Evolutionary conservation across 164 flowering plant genomes (phyloP), one percentile per base, ranked within the genome.

Genomic region (Chimonanthus praecox): DNA sequence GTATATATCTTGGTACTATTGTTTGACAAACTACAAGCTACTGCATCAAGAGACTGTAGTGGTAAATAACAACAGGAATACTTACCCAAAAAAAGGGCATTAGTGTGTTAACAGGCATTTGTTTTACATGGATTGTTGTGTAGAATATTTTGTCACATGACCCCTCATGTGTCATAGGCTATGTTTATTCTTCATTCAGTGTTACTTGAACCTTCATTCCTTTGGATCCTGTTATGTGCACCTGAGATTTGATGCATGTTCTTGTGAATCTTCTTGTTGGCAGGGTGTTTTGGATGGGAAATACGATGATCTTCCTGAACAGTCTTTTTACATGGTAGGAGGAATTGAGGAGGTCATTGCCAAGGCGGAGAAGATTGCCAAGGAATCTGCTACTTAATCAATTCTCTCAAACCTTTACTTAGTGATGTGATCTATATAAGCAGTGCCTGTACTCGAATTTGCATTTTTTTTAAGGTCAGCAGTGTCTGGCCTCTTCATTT

Each of bases 251-350:
- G 20, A 46, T 21, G 33, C 33, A 33, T 33, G 33, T 15, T 64
- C 49, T 21, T 20, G 47, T 48, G 7, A 9, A 33, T 33, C 33
- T 33, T 21, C 18, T 58, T 11, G 4, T 44, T 72, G 47, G 71
- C 86, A 95, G 98, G 99, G 96, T 62, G 94, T 95, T 46, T 85
- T 95, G 89, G 99, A 95, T 79, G 99, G 99, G 0, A 93, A 93
- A 58, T 95, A 86, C 47, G 99, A 95, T 82, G 99, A 95, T 73
- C 94, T 95, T 49, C 71, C 98, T 0, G 99, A 95, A 77, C 98
- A 95, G 67, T 85, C 98, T 7, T 95, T 95, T 78, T 93, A 93
- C 89, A 93, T 95, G 98, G 96, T 95, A 71, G 99, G 99, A 79
- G 99, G 99, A 72, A 95, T 95, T 47, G 98, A 95, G 0, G 99